Evolutionary conservation across 2,329 filamentous ascomycete genomes (phyloP), one percentile per base, ranked within the genome.

Genomic region (Cercospora canescens): DNA sequence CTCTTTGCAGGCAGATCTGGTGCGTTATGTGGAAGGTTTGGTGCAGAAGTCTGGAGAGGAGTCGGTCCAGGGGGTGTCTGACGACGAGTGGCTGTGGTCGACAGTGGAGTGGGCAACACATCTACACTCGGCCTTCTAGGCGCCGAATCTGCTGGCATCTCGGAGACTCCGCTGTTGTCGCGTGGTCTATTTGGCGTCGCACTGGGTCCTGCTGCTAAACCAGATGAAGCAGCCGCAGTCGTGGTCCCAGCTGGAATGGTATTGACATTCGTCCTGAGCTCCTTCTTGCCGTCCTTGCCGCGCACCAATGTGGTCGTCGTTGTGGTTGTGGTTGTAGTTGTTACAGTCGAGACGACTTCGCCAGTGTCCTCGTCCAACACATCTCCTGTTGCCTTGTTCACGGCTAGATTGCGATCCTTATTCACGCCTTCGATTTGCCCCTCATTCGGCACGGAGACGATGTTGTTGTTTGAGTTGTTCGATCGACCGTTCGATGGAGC

Each of bases 321-420:
- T 11, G 74, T 76, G 14, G 74, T 76, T 6, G 74, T 76, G 4
- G 74, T 76, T 9, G 74, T 76, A 4, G 74, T 76, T 2, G 74
- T 76, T 2, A 72, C 70, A 3, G 72, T 75, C 6, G 71, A 71
- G 16, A 76, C 72, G 4, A 74, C 67, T 62, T 76, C 71, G 5
- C 74, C 74, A 1, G 73, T 75, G 30, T 74, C 71, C 21, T 75
- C 69, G 30, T 76, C 74, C n/a, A 72, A 45, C 7, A 76, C 72
- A 37, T 75, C 71, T 35, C 74, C 74, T 9, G 73, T 76, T 8
- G 62, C 59, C 58, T 69, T 69, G 58, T 76, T 74, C 34, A 74
- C 28, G 2, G 71, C 70, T 16, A 76, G 67, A 37, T 72, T 71
- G 16, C 74, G 68, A 37, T 71, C 70, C 41, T 67, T 62, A 28